These are phyloP conservation scores for Ustilago curta DNA, from an alignment of 1,284 basidiomycete species.

Conservation along the genomic window DNA sequence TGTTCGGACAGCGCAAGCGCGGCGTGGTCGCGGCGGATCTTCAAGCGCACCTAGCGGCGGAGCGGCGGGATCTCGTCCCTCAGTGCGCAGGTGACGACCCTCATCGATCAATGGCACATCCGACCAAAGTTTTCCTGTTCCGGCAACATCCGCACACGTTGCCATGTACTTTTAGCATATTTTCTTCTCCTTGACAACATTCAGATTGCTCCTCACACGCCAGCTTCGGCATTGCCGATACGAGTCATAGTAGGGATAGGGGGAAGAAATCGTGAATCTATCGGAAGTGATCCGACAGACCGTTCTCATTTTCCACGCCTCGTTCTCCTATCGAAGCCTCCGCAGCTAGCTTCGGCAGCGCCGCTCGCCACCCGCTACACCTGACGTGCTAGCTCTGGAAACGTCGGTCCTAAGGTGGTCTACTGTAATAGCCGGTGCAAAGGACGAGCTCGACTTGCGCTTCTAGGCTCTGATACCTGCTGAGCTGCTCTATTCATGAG, in stretches of 20 bases:
- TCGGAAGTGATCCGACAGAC: not conserved
- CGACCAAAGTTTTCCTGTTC: not conserved
- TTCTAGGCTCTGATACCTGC: too few species aligned
- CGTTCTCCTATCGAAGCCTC: too few species aligned
- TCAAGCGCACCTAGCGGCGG: constrained; percentile 14
- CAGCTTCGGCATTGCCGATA: not conserved
- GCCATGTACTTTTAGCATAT: constrained; percentile 34
- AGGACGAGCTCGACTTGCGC: too few species aligned
- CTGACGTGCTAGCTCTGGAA: too few species aligned
- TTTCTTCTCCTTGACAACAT: constrained; percentile 1
- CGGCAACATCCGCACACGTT: not conserved
- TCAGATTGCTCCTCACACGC: not conserved
- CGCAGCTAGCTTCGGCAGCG: too few species aligned
- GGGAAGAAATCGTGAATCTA: too few species aligned
- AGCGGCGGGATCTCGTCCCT: constrained; percentile 23
- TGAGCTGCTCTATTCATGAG: too few species aligned
- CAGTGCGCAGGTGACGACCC: constrained; percentile 27
- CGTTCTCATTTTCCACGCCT: not conserved
- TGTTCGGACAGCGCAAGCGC: constrained; percentile 44
- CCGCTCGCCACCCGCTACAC: too few species aligned
- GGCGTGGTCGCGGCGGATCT: constrained; percentile 47
- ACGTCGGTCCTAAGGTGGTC: too few species aligned
- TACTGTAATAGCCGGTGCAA: too few species aligned
- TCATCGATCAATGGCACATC: not conserved
- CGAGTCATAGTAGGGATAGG: not conserved